phyloP scores from a whole-genome alignment of 306 rosid genomes.

The Dalbergia oliveri region DNA sequence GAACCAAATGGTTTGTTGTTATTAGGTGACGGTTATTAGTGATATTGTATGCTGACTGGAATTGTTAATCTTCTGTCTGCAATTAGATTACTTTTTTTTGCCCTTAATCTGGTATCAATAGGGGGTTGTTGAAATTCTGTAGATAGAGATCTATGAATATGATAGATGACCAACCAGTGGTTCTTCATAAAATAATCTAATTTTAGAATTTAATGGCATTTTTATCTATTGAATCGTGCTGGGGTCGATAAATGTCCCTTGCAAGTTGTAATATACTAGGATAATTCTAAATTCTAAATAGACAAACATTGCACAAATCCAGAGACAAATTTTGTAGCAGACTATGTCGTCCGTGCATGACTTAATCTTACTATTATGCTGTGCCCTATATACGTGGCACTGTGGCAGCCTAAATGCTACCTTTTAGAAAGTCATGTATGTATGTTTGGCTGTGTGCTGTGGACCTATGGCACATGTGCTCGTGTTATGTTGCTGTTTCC shows the following conservation, averaged over 20 bases:
- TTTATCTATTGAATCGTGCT: conserved; percentile 19
- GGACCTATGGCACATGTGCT: conserved; percentile 27
- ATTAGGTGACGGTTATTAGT: conserved; percentile 5
- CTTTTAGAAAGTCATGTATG: conserved; percentile 31
- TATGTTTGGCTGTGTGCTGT: conserved; percentile 14
- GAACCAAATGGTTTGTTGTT: neutral
- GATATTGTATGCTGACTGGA: conserved; percentile 7
- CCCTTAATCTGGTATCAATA: neutral
- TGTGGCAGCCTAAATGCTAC: neutral
- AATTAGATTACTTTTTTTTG: neutral
- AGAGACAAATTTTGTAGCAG: conserved; percentile 3
- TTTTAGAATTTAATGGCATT: neutral
- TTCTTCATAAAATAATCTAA: neutral
- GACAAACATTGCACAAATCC: neutral
- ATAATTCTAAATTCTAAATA: conserved; percentile 7
- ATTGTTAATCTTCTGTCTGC: neutral
- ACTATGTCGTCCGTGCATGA: conserved; percentile 37
- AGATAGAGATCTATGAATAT: conserved; percentile 36
- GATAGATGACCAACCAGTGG: conserved; percentile 27
- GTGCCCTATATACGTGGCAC: conserved; percentile 14
- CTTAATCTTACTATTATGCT: neutral
- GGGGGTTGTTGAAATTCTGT: conserved; percentile 31
- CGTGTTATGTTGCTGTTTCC: conserved; percentile 29
- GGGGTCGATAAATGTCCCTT: neutral
- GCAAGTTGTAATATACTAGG: neutral